Percentiles rank a stretch among this genome's conserved stretches.
Evolutionary conservation across 495 filamentous ascomycete species (phyloP).

Genomic region (Lasiosphaeria hispida): DNA sequence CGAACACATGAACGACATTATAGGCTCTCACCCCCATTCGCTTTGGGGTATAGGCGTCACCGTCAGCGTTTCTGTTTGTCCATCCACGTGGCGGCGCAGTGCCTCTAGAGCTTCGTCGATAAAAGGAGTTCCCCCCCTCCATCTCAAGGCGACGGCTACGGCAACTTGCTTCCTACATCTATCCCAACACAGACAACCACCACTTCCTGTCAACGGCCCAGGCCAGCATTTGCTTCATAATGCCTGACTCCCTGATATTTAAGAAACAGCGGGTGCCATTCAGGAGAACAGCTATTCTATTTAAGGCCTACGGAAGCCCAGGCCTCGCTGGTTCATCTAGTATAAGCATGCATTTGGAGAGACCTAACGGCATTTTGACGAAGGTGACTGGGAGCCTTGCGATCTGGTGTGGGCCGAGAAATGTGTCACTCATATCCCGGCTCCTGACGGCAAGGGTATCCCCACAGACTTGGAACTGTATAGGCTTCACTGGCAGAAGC

Average conservation of each 20-base stretch:
- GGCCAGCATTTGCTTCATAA: too few species aligned
- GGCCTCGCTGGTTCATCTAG: constrained; percentile 13
- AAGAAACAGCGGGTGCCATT: too few species aligned
- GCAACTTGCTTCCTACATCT: background rate
- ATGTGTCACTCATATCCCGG: background rate
- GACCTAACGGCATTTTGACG: constrained; percentile 8
- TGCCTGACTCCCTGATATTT: too few species aligned
- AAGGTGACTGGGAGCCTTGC: constrained; percentile 9
- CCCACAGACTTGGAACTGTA: constrained; percentile 12
- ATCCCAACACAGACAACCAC: background rate
- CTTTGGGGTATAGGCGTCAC: constrained; percentile 8
- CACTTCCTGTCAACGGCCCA: too few species aligned
- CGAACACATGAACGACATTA: constrained; percentile 2
- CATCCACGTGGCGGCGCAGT: constrained; percentile 5
- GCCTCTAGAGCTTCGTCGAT: constrained; percentile 1
- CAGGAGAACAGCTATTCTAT: background rate
- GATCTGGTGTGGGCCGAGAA: constrained; percentile 8
- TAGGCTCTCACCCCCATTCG: constrained; percentile 1
- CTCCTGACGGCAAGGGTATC: constrained; percentile 8
- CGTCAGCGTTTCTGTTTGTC: constrained; percentile 11
- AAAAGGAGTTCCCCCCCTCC: constrained; percentile 11
- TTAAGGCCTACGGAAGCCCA: constrained; percentile 6
- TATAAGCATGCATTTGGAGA: constrained; percentile 5
- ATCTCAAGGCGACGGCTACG: background rate
- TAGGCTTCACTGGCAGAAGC: constrained; percentile 14